phyloP scores from a whole-genome alignment of 257 asterid genomes.

The Jacaranda copaia region DNA sequence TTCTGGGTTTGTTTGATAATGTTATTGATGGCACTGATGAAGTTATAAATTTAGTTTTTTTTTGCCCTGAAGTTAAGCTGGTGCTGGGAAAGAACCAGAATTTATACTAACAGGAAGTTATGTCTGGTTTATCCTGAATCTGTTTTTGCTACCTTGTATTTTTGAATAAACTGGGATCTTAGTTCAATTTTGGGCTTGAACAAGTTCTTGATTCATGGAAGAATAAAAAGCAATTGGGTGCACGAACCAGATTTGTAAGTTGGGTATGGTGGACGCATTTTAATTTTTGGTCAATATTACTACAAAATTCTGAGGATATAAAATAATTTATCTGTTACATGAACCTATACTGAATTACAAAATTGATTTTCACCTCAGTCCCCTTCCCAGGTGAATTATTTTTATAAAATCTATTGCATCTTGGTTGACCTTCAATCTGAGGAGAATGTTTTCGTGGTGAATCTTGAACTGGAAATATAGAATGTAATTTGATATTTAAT shows the following conservation, averaged over 20 bases:
- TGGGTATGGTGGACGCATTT: constrained; percentile 9
- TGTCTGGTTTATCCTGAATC: not conserved
- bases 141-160: not conserved
- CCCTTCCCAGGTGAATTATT: not conserved
- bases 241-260: not conserved
- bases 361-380: not conserved
- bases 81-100: too few species aligned
- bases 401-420: not conserved
- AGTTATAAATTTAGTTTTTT: too few species aligned
- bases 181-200: constrained; percentile 12
- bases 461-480: not conserved
- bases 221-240: not conserved
- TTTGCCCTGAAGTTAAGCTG: too few species aligned
- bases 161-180: not conserved
- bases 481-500: not conserved
- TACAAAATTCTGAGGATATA: constrained; percentile 14
- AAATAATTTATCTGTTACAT: not conserved
- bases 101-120: too few species aligned
- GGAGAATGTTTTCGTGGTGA: not conserved
- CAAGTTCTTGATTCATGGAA: not conserved
- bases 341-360: not conserved
- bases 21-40: too few species aligned
- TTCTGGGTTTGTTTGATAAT: not conserved
- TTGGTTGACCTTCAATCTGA: not conserved
- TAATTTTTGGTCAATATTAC: not conserved